Conservation (phyloP, 352 stramenopile species). For the Aphanomyces invadans region DNA sequence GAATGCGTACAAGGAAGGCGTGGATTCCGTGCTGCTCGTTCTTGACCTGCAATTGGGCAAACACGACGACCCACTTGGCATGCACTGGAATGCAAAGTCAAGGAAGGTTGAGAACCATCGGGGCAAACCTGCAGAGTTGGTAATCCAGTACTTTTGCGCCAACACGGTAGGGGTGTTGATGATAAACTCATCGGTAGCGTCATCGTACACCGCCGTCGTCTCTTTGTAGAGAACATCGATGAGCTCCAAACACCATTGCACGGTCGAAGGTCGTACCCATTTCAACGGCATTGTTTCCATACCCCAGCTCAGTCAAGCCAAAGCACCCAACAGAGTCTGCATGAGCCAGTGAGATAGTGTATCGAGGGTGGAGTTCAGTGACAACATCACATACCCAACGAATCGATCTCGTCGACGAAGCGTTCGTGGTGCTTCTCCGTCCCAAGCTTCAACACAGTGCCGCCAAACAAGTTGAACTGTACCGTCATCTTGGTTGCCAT, state of each 20-base stretch:
- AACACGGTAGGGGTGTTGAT: constrained; percentile 65
- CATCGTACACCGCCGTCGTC: constrained; percentile 82
- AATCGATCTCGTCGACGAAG: constrained; percentile 22
- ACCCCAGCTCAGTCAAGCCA: constrained; percentile 22
- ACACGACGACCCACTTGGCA: constrained; percentile 88
- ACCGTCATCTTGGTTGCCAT: constrained; percentile 26
- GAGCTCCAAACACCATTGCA: too few species aligned
- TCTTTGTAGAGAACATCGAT: constrained; percentile 30
- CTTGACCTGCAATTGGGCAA: constrained; percentile 66
- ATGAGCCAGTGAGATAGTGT: background rate
- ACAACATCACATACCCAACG: constrained; percentile 6
- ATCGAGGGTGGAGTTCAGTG: background rate
- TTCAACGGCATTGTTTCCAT: constrained; percentile 24
- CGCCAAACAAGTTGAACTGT: constrained; percentile 25
- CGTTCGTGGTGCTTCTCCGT: constrained; percentile 23
- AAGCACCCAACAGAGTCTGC: constrained; percentile 21
- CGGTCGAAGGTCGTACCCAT: background rate
- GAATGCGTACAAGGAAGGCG: constrained; percentile 90
- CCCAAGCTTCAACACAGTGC: constrained; percentile 24
- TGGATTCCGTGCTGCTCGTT: constrained; percentile 79
- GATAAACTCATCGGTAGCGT: constrained; percentile 58
- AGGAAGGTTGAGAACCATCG: background rate
- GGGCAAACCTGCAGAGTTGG: constrained; percentile 20
- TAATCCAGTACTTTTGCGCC: constrained; percentile 26
- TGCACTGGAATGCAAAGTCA: constrained; percentile 8